These are phyloP conservation scores for Paramecium sonneborni DNA, from an alignment of 73 alveolate species.

Conservation along the genomic window DNA sequence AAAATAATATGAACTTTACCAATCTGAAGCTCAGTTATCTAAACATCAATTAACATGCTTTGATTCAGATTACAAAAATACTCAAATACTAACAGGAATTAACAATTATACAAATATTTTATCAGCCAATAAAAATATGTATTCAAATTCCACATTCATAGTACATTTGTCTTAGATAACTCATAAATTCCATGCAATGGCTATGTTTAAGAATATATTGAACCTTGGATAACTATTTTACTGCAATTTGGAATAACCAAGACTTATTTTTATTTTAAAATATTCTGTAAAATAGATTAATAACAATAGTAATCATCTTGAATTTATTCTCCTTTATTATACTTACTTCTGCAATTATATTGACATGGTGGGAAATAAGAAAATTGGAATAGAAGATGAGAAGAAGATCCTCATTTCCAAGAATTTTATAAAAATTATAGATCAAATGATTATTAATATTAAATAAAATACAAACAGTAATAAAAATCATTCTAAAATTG, in stretches of 20 bases:
- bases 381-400: not conserved
- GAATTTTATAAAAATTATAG: not conserved
- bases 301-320: not conserved
- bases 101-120: not conserved
- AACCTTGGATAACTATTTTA: slow-evolving; percentile 6
- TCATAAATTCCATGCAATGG: slow-evolving; percentile 33
- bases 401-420: slow-evolving; percentile 4
- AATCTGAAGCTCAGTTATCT: not conserved
- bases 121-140: not conserved
- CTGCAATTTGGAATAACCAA: not conserved
- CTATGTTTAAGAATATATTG: not conserved
- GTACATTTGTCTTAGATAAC: slow-evolving; percentile 12
- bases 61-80: not conserved
- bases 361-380: not conserved
- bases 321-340: not conserved
- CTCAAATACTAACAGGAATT: not conserved
- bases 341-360: not conserved
- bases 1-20: not conserved
- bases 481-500: not conserved
- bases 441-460: not conserved
- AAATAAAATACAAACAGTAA: not conserved
- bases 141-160: not conserved
- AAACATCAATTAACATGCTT: not conserved
- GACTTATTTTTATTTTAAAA: not conserved
- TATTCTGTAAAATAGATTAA: not conserved